These are phyloP conservation scores for Viridothelium virens DNA, from an alignment of 495 filamentous ascomycete genomes.

Conservation along the genomic window DNA sequence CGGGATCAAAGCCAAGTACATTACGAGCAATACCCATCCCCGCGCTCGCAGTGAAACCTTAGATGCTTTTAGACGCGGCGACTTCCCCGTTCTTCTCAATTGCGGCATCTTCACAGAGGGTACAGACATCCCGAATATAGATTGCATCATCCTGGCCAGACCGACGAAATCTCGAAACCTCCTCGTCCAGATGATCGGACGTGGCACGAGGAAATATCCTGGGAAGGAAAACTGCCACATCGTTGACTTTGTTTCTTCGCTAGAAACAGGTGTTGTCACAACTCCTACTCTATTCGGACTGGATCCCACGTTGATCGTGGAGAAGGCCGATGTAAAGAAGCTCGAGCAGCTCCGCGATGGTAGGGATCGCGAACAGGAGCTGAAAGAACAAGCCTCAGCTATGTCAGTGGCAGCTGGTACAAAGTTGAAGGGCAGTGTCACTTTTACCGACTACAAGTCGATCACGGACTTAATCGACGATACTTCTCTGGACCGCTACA, in stretches of 20 bases:
- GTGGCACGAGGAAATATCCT: conserved; percentile 74
- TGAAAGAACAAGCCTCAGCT: conserved; percentile 13
- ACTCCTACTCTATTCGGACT: conserved; percentile 91
- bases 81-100: conserved; percentile 85
- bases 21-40: conserved; percentile 70
- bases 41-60: conserved; percentile 57
- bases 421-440: conserved; percentile 36
- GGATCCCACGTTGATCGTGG: conserved; percentile 71
- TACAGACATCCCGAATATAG: conserved; percentile 95
- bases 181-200: conserved; percentile 94
- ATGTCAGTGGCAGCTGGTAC: conserved; percentile 3
- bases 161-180: conserved; percentile 87
- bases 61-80: conserved; percentile 61
- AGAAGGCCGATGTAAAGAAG: conserved; percentile 49
- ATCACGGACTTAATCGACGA: conserved; percentile 85
- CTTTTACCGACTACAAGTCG: conserved; percentile 82
- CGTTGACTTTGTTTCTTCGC: conserved; percentile 87
- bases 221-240: conserved; percentile 87
- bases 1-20: conserved; percentile 73
- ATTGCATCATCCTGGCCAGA: conserved; percentile 81
- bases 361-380: conserved; percentile 29
- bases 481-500: conserved; percentile 64
- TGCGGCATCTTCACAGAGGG: conserved; percentile 96
- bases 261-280: conserved; percentile 74
- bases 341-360: conserved; percentile 47